Base-by-base conservation (phyloP, 257 asterid genomes). In the Capsicum pubescens region DNA sequence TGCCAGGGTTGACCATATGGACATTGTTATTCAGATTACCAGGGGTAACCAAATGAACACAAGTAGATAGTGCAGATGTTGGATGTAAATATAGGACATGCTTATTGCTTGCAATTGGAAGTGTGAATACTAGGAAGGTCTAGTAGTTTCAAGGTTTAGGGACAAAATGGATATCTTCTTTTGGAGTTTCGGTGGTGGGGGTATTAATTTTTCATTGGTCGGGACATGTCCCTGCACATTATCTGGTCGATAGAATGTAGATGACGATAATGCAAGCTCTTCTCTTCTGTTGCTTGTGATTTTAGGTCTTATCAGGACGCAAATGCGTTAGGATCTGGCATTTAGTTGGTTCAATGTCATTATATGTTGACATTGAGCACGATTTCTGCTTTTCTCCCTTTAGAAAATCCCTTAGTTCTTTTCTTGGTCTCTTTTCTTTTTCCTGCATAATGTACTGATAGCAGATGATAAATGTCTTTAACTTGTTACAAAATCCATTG, bases 71-170 rank as follows among this genome's bases (percentile, higher is more conserved):
- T 83, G 90, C 91, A 86, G 89, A 69, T 70, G 72, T 84, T 52
- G 82, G 80, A 83, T 92, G 95, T 90, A 92, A 82, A 91, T 93
- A 91, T 60, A 67, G 87, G 87, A 84, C 79, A 81, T 82, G 83
- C 68, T 32, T 66, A 66, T 67, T 3, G 21, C 50, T 79, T 67
- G 83, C 84, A 66, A 36, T 63, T 57, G 64, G 48, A 58, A 59
- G 16, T 83, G 88, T 84, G 86, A 85, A 85, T 87, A 80, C 83
- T 64, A 85, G 83, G 80, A 66, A 56, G 79, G 79, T 58, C 69
- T 67, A n/a, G 32, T 64, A 66, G 81, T 21, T 35, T 48, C 84
- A 58, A 57, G 46, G 81, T 32, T 76, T 32, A 55, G 64, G 36
- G 57, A 59, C 42, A 52, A 67, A 14, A 77, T 0, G 64, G 50